These are phyloP conservation scores for Hippophae rhamnoides DNA, from an alignment of 306 rosid genomes.

Conservation along the genomic window DNA sequence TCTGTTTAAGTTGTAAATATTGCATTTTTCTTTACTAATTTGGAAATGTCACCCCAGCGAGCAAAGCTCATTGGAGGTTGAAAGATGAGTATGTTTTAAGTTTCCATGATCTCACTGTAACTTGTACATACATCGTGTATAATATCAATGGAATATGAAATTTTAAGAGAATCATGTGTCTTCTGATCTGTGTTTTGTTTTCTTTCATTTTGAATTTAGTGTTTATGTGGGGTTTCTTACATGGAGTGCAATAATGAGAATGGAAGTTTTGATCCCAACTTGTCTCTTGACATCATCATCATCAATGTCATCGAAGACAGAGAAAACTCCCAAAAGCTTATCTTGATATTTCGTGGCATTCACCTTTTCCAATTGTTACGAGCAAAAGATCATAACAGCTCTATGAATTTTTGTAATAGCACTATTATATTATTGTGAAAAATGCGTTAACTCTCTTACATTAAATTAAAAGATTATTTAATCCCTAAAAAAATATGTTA, in stretches of 20 bases:
- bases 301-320: slow-evolving; percentile 11
- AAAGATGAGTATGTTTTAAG: slow-evolving; percentile 31
- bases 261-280: slow-evolving; percentile 13
- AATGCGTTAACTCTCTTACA: too few species aligned
- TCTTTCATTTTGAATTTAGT: background rate
- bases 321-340: background rate
- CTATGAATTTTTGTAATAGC: too few species aligned
- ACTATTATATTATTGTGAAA: too few species aligned
- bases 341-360: background rate
- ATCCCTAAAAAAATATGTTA: too few species aligned
- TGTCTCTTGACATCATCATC: slow-evolving; percentile 11
- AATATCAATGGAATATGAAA: slow-evolving; percentile 52
- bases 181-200: background rate
- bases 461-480: too few species aligned
- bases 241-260: slow-evolving; percentile 18
- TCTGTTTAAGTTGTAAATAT: slow-evolving; percentile 51
- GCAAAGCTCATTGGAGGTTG: slow-evolving; percentile 72
- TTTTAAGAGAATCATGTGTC: slow-evolving; percentile 8
- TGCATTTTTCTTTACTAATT: slow-evolving; percentile 39
- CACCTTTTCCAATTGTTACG: background rate
- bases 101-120: slow-evolving; percentile 48
- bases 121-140: slow-evolving; percentile 64
- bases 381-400: too few species aligned
- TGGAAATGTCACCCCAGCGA: slow-evolving; percentile 55
- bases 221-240: too few species aligned